Evolutionary conservation across 192 early-diverging fungal genomes (phyloP).

Genomic region (Funneliformis mosseae): DNA sequence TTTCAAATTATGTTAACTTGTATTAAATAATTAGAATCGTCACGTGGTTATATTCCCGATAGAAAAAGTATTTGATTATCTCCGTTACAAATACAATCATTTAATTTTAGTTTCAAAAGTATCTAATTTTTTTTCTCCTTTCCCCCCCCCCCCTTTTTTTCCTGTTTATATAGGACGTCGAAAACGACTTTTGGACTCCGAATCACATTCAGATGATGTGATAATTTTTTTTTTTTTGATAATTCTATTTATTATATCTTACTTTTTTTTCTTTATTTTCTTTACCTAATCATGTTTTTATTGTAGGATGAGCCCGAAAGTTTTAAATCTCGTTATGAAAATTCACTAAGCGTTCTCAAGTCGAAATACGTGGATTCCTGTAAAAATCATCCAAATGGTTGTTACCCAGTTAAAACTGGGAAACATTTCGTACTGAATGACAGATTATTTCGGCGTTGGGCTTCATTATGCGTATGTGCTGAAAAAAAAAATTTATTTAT

Average conservation of each 20-base stretch:
- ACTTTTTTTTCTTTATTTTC: not conserved
- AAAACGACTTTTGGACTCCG: not conserved
- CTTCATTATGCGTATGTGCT: constrained; percentile 19
- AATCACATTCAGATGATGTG: constrained; percentile 4
- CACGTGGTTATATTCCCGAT: not conserved
- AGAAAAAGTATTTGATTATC: not conserved
- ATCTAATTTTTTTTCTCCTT: not conserved
- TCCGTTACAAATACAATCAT: not conserved
- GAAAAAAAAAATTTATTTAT: not conserved
- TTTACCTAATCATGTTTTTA: constrained; percentile 1
- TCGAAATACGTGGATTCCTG: constrained; percentile 13
- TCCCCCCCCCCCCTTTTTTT: too few species aligned
- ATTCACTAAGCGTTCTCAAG: not conserved
- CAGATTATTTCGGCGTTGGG: constrained; percentile 15
- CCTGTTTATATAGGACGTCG: not conserved
- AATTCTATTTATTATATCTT: not conserved
- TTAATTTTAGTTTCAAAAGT: not conserved
- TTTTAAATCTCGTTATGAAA: constrained; percentile 30
- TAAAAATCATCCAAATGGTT: constrained; percentile 11
- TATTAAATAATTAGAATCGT: constrained; percentile 7
- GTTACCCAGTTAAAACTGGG: not conserved
- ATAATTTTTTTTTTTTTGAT: not conserved
- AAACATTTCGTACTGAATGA: constrained; percentile 23
- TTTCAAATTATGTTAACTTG: not conserved
- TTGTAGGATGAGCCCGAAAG: constrained; percentile 29